These are phyloP conservation scores for Beauveria asiatica DNA, from an alignment of 2,329 filamentous ascomycete genomes.

Conservation along the genomic window DNA sequence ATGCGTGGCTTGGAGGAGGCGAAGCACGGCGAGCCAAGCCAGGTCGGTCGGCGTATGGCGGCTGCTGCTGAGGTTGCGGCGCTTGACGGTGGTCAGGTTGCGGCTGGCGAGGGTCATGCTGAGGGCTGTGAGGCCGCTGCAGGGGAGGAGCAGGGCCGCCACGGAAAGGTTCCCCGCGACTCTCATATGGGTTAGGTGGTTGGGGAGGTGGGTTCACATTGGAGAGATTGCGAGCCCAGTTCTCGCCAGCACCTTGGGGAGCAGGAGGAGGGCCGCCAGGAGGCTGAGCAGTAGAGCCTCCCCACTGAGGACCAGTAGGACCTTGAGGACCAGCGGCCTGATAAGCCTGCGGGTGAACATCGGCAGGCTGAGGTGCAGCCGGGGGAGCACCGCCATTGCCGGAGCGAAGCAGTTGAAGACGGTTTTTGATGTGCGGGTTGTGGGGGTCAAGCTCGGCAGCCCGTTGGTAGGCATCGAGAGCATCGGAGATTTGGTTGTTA, in stretches of 20 bases:
- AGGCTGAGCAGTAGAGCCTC: slow-evolving; percentile 58
- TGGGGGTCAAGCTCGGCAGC: slow-evolving; percentile 88
- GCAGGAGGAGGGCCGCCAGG: slow-evolving; percentile 53
- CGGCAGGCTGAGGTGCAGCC: slow-evolving; percentile 80
- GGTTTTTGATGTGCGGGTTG: slow-evolving; percentile 94
- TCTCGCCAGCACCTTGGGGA: slow-evolving; percentile 46
- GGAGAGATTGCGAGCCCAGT: slow-evolving; percentile 58
- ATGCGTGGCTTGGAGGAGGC: slow-evolving; percentile 35
- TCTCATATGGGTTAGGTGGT: slow-evolving; percentile 74
- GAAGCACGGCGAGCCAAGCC: slow-evolving; percentile 16
- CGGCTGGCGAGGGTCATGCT: slow-evolving; percentile 48
- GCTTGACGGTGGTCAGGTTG: slow-evolving; percentile 38
- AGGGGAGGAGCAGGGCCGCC: slow-evolving; percentile 58
- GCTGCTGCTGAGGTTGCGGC: slow-evolving; percentile 4
- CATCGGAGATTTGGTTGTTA: slow-evolving; percentile 97
- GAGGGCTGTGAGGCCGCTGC: slow-evolving; percentile 66
- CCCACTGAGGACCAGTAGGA: slow-evolving; percentile 84
- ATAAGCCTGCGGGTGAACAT: slow-evolving; percentile 92
- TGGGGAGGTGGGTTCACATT: slow-evolving; percentile 72
- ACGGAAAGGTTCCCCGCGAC: slow-evolving; percentile 59
- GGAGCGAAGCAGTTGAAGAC: slow-evolving; percentile 79
- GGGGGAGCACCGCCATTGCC: slow-evolving; percentile 66
- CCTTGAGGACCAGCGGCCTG: slow-evolving; percentile 74
- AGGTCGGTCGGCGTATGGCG: slow-evolving; percentile 7
- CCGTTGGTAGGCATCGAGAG: slow-evolving; percentile 88